Base-by-base conservation (phyloP, 306 rosid genomes). In the Inga leiocalycina region DNA sequence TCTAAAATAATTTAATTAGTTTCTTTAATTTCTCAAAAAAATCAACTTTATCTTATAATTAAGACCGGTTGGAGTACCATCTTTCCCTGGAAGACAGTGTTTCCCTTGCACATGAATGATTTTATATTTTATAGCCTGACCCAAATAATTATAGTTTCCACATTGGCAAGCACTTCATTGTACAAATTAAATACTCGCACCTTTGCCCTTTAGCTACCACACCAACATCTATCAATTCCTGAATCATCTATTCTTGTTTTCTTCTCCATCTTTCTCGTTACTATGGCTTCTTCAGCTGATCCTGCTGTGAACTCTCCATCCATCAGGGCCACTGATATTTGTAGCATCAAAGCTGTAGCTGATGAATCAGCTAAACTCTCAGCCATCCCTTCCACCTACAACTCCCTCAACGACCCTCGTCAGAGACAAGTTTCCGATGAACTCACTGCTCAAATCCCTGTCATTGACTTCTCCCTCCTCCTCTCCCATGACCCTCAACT, bases 381-480 rank as follows among this genome's bases (percentile, higher is more conserved):
- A 11, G 49, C 67, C 79, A 52, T 75, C 79, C 77, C 77, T 74
- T 16, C 44, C 62, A 74, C 62, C 43, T 74, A 74, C 59, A 74
- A 44, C 9, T 44, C 57, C 76, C 76, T 71, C 76, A 13, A 34
- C 5, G 76, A 71, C 5, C 57, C 76, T 22, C 11, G 11, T 45
- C 39, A 71, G 8, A 45, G 57, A 45, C 57, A 71, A 71, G 57
- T 45, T 6, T 35, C 56, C 0, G 37, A 71, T 45, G 76, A 71
- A 22, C 57, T 71, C 76, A 71, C 37, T 24, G 37, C 76, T 17
- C 76, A 71, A 71, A 84, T 87, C 20, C 86, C 91, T 20, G 65
- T 75, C 72, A 78, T 88, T 65, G 91, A 90, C 14, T 79, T 82
- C 39, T 78, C 84, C 64, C 81, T 81, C 61, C 41, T 88, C 11